These are phyloP conservation scores for Ophiocordyceps robertsii DNA, from an alignment of 2,329 filamentous ascomycete species.

Conservation along the genomic window DNA sequence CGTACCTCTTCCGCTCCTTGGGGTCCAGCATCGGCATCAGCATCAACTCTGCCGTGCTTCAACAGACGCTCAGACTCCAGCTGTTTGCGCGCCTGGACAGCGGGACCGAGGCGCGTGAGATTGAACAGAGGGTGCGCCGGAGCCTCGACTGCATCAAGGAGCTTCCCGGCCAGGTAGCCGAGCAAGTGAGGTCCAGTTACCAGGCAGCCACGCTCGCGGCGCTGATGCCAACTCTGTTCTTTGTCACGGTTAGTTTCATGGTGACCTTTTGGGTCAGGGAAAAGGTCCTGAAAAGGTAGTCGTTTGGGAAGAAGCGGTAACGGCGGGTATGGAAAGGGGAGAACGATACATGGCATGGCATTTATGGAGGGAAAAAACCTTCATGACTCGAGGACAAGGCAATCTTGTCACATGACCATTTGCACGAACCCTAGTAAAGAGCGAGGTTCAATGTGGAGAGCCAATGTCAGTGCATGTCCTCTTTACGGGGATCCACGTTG, in stretches of 20 bases:
- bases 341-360: too few species aligned
- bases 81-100: constrained; percentile 39
- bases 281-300: constrained; percentile 30
- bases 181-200: constrained; percentile 54
- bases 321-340: neutral
- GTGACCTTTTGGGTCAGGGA: constrained; percentile 41
- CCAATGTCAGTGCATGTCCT: too few species aligned
- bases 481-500: too few species aligned
- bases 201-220: constrained; percentile 29
- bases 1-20: constrained; percentile 67
- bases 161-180: constrained; percentile 45
- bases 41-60: constrained; percentile 57
- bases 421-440: too few species aligned
- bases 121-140: constrained; percentile 56
- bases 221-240: constrained; percentile 22
- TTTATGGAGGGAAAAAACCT: too few species aligned
- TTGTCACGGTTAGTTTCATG: constrained; percentile 24
- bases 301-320: too few species aligned
- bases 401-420: too few species aligned
- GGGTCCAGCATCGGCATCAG: constrained; percentile 66
- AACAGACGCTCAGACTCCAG: constrained; percentile 48
- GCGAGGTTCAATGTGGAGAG: too few species aligned
- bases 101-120: constrained; percentile 46
- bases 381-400: too few species aligned
- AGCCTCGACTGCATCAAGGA: constrained; percentile 55